Evolutionary conservation across 2,329 filamentous ascomycete genomes (phyloP).

Genomic region (Nothomitra cinnamomea): DNA sequence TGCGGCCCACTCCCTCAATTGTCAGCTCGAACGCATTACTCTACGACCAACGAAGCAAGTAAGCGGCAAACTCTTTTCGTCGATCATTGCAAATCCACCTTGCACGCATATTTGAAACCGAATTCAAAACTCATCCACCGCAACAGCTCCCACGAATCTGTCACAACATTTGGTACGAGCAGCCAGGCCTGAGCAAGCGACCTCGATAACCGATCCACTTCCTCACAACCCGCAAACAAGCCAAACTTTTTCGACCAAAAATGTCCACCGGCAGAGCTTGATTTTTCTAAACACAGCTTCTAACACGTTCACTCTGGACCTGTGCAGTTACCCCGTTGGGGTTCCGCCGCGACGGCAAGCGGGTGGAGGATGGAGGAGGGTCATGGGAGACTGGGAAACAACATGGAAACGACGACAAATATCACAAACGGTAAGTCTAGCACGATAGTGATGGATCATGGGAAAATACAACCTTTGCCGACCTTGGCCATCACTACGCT

Average conservation of each 20-base stretch:
- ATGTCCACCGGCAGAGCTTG: neutral
- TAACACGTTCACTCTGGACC: constrained; percentile 3
- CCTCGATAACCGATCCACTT: neutral
- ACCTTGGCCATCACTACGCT: neutral
- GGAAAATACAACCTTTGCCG: neutral
- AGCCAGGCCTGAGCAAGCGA: neutral
- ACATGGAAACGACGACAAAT: constrained; percentile 1
- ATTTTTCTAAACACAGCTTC: neutral
- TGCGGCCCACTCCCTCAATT: no score
- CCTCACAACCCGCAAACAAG: neutral
- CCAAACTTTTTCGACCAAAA: neutral
- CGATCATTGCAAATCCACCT: no score
- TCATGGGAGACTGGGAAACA: constrained; percentile 4
- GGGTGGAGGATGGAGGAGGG: constrained; percentile 2
- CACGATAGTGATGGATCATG: neutral
- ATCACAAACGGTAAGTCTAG: neutral
- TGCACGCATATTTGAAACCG: no score
- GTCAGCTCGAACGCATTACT: no score
- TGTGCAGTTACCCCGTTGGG: constrained; percentile 1
- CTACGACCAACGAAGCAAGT: no score
- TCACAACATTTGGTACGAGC: neutral
- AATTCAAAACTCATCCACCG: neutral
- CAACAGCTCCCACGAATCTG: neutral
- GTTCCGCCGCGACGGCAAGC: constrained; percentile 3
- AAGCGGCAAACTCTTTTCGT: no score